Evolutionary conservation across 257 asterid genomes (phyloP).

Genomic region (Gentiana straminea): DNA sequence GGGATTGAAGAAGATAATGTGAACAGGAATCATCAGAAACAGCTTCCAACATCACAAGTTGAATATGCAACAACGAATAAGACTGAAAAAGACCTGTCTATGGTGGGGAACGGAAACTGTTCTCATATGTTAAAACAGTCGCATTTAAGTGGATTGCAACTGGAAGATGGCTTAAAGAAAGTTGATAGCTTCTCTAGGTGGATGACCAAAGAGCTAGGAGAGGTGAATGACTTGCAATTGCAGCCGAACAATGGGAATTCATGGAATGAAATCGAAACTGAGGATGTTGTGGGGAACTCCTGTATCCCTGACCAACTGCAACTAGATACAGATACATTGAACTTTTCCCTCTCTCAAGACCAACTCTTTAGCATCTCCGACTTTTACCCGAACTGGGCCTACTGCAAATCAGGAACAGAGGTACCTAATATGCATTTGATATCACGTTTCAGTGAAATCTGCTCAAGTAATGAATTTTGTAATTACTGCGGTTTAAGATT

Average conservation of each 20-base stretch:
- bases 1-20: slow-evolving; percentile 36
- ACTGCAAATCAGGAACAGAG: slow-evolving; percentile 52
- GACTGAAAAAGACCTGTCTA: slow-evolving; percentile 30
- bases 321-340: slow-evolving; percentile 45
- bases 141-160: slow-evolving; percentile 40
- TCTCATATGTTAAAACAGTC: slow-evolving; percentile 44
- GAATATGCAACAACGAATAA: slow-evolving; percentile 24
- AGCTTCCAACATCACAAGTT: slow-evolving; percentile 27
- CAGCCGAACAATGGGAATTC: slow-evolving; percentile 46
- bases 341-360: slow-evolving; percentile 69
- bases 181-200: slow-evolving; percentile 95
- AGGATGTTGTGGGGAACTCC: slow-evolving; percentile 47
- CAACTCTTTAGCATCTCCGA: slow-evolving; percentile 78
- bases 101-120: slow-evolving; percentile 33
- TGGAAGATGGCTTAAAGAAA: slow-evolving; percentile 77
- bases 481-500: too few species aligned
- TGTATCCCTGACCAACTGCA: slow-evolving; percentile 57
- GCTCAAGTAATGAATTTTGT: too few species aligned
- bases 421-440: slow-evolving; percentile 19
- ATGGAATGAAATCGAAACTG: slow-evolving; percentile 60
- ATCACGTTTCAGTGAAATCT: neutral
- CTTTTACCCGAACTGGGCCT: slow-evolving; percentile 68
- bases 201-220: slow-evolving; percentile 79
- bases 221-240: slow-evolving; percentile 52
- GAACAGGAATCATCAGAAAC: slow-evolving; percentile 30